These are phyloP conservation scores for Psophocarpus tetragonolobus DNA, from an alignment of 306 rosid genomes.

Conservation along the genomic window DNA sequence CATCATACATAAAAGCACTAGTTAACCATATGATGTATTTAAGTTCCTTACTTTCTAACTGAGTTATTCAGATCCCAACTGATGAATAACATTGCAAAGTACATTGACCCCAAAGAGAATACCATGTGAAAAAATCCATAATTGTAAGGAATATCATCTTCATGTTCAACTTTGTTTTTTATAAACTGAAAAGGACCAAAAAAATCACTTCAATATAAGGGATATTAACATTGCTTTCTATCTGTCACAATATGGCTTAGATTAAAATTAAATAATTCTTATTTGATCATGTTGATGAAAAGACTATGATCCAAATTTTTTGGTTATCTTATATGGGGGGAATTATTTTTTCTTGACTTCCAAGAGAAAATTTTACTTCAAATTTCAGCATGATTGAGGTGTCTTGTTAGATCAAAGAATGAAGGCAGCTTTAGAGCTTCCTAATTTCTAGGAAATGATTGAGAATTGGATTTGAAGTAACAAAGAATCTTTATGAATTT, in stretches of 20 bases:
- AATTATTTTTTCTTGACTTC: not conserved
- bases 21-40: not conserved
- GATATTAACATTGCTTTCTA: not conserved
- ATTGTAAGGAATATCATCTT: constrained; percentile 68
- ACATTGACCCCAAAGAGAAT: constrained; percentile 88
- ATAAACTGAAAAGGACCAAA: constrained; percentile 53
- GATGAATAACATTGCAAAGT: constrained; percentile 89
- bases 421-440: not conserved
- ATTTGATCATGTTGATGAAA: not conserved
- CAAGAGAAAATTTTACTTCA: not conserved
- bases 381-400: not conserved
- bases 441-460: not conserved
- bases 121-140: constrained; percentile 82
- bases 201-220: not conserved
- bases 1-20: not conserved
- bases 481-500: not conserved
- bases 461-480: not conserved
- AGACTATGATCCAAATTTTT: not conserved
- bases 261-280: not conserved
- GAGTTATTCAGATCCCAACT: constrained; percentile 91
- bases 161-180: constrained; percentile 50
- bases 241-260: not conserved
- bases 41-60: constrained; percentile 56
- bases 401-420: not conserved
- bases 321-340: not conserved